Conservation (phyloP, 306 rosid species). For the Rubus parviflorus region DNA sequence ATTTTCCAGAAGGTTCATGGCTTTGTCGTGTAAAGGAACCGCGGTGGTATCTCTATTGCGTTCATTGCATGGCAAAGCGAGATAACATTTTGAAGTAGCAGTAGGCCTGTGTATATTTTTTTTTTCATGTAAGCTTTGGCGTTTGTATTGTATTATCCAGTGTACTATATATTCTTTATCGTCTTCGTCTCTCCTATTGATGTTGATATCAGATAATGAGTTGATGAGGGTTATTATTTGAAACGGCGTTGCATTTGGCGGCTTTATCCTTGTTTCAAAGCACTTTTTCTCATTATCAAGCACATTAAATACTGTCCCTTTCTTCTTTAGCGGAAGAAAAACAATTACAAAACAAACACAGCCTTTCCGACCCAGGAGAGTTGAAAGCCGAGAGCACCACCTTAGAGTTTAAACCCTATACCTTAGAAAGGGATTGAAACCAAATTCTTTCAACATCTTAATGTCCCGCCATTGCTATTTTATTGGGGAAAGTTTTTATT, state of each 20-base stretch:
- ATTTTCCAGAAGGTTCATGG: not conserved
- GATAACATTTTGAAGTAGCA: not conserved
- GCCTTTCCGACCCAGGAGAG: too few species aligned
- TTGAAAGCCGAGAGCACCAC: too few species aligned
- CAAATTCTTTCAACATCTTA: too few species aligned
- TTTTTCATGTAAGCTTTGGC: not conserved
- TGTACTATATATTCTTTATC: not conserved
- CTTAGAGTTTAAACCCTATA: too few species aligned
- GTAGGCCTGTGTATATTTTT: not conserved
- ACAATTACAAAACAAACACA: too few species aligned
- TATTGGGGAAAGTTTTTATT: too few species aligned
- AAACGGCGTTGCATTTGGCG: not conserved
- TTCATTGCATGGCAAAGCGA: not conserved
- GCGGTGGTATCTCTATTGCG: not conserved
- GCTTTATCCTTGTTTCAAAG: not conserved
- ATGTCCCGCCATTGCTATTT: not conserved
- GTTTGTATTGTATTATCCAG: not conserved
- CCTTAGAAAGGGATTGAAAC: too few species aligned
- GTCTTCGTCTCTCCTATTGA: not conserved
- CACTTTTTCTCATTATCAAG: not conserved
- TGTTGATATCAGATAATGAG: not conserved
- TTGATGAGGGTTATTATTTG: not conserved
- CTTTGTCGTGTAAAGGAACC: not conserved
- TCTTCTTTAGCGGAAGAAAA: not conserved
- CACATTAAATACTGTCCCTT: not conserved